These are phyloP conservation scores for Fusarium transvaalense DNA, from an alignment of 2,329 filamentous ascomycete species.

Conservation along the genomic window DNA sequence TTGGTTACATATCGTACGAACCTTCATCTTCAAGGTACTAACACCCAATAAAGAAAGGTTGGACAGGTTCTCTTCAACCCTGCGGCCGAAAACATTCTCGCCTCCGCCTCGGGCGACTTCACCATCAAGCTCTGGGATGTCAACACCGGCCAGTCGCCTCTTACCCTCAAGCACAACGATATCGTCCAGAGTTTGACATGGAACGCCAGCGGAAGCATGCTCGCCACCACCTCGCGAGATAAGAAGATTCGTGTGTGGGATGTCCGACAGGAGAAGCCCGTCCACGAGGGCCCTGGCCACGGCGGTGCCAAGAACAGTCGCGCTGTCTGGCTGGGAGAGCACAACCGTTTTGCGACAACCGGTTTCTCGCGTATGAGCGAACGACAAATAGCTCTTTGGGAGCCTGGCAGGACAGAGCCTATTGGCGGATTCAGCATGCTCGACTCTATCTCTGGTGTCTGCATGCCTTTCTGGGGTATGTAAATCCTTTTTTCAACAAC, in stretches of 20 bases:
- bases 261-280: slow-evolving; percentile 89
- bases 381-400: slow-evolving; percentile 95
- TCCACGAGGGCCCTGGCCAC: slow-evolving; percentile 87
- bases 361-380: slow-evolving; percentile 99
- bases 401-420: slow-evolving; percentile 86
- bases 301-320: slow-evolving; percentile 97
- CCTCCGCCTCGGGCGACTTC: slow-evolving; percentile 94
- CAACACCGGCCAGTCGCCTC: slow-evolving; percentile 77
- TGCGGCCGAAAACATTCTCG: slow-evolving; percentile 92
- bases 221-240: slow-evolving; percentile 95
- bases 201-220: slow-evolving; percentile 87
- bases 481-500: slow-evolving; percentile 1
- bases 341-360: slow-evolving; percentile 94
- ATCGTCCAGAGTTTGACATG: slow-evolving; percentile 96
- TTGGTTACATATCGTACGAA: slow-evolving; percentile 55
- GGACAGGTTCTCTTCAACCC: slow-evolving; percentile 99
- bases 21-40: slow-evolving; percentile 25
- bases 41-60: slow-evolving; percentile 78
- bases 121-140: slow-evolving; percentile 97
- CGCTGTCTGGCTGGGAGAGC: slow-evolving; percentile 96
- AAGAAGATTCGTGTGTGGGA: slow-evolving; percentile 99
- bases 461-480: slow-evolving; percentile 97
- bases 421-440: slow-evolving; percentile 91
- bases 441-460: slow-evolving; percentile 96
- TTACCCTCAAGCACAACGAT: slow-evolving; percentile 86